Evolutionary conservation across 306 rosid genomes (phyloP), one percentile per base, ranked within the genome.

Genomic region (Prunus dulcis): DNA sequence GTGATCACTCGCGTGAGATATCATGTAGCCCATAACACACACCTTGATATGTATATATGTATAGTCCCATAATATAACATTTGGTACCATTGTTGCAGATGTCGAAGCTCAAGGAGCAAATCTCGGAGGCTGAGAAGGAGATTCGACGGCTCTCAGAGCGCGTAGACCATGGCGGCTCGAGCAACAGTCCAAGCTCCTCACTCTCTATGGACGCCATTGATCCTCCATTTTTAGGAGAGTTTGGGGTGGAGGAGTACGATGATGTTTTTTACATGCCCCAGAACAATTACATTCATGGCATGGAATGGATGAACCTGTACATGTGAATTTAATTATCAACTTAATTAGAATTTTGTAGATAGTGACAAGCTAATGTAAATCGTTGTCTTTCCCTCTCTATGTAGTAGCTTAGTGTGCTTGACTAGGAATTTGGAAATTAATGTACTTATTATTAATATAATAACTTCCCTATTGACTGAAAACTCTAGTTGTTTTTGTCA

Each of bases 281-380:
- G 20, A 72, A 77, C 58, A 80, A 75, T 45, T 89, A 83, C 77
- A 78, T 72, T 34, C 82, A 82, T 41, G 86, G 83, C 68, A 76
- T 92, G 84, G 97, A 89, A 11, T 96, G 98, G 97, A 67, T 84
- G 74, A 89, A 79, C 52, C 46, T 69, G 69, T 92, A 71, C 57
- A 64, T 76, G 73, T 91, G 85, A 80, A 50, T 19, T 41, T 64
- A 68, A 28, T 60, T 56, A 38, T 82, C 71, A 23, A 45, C 18
- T 45, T 38, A 38, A 38, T 38, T 67, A 74, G 70, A 61, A 62
- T 51, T 70, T 77, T 91, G 93, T 91, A 83, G 85, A 91, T 89
- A 85, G 80, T 85, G 79, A 82, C 84, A 76, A 77, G 58, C 72
- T 78, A 76, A 78, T 88, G 82, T 92, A 78, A 82, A 76, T 72